These are phyloP conservation scores for Stropharia rugosoannulata DNA, from an alignment of 768 basidiomycete genomes.

Conservation along the genomic window DNA sequence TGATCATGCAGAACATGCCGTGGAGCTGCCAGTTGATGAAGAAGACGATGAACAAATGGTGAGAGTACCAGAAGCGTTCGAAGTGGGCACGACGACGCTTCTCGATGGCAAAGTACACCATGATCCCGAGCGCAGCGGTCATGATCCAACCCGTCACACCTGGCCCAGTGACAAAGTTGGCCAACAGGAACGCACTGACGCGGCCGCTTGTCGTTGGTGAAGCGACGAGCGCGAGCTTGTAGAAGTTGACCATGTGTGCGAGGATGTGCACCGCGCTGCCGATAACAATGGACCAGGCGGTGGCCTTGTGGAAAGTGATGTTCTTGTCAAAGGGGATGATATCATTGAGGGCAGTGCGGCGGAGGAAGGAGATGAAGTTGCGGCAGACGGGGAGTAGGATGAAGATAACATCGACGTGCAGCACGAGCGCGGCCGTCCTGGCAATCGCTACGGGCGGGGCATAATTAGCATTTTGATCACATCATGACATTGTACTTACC, in stretches of 20 bases:
- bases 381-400: conserved; percentile 95
- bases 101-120: conserved; percentile 86
- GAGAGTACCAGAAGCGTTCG: conserved; percentile 87
- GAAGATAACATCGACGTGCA: conserved; percentile 90
- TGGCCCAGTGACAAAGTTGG: conserved; percentile 84
- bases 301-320: conserved; percentile 87
- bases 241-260: conserved; percentile 88
- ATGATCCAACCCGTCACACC: conserved; percentile 89
- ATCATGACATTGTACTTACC: conserved; percentile 47
- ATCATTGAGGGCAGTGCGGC: conserved; percentile 81
- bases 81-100: conserved; percentile 77
- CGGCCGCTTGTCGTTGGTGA: conserved; percentile 55
- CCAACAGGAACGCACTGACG: conserved; percentile 67
- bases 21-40: conserved; percentile 95
- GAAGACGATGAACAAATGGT: conserved; percentile 90
- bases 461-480: neutral
- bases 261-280: conserved; percentile 73
- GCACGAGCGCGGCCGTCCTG: conserved; percentile 83
- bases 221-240: conserved; percentile 55
- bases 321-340: conserved; percentile 94
- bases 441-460: conserved; percentile 64
- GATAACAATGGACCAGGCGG: conserved; percentile 86
- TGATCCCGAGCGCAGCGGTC: conserved; percentile 67
- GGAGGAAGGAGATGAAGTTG: conserved; percentile 88
- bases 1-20: conserved; percentile 96